Percentiles rank a stretch among this genome's conserved stretches.
Evolutionary conservation across 805 yeast species (phyloP).

Genomic region (Priceomyces melissophilus): DNA sequence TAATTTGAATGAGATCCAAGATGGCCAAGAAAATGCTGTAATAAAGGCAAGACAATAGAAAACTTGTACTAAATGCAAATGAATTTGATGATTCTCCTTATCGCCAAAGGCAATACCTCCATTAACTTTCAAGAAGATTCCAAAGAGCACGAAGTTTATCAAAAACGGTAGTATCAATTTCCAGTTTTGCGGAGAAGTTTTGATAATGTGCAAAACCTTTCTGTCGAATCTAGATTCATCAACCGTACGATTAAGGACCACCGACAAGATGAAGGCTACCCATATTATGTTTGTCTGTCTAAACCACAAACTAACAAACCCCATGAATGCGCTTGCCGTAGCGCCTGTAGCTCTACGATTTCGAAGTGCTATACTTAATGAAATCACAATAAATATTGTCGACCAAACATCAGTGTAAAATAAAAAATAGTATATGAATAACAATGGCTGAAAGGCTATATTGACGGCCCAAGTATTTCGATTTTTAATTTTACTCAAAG

Average conservation of each 20-base stretch:
- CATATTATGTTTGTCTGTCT: slow-evolving; percentile 93
- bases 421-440: slow-evolving; percentile 68
- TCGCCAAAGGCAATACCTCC: slow-evolving; percentile 92
- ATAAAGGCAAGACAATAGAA: slow-evolving; percentile 73
- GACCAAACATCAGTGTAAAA: slow-evolving; percentile 97
- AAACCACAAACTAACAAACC: slow-evolving; percentile 63
- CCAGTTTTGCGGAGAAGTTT: slow-evolving; percentile 16
- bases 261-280: slow-evolving; percentile 60
- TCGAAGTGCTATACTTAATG: slow-evolving; percentile 46
- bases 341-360: slow-evolving; percentile 22
- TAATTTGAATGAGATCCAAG: slow-evolving; percentile 55
- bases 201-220: slow-evolving; percentile 12
- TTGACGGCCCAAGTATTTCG: slow-evolving; percentile 23
- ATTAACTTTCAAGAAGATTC: slow-evolving; percentile 56
- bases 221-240: slow-evolving; percentile 14
- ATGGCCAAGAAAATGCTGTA: slow-evolving; percentile 64
- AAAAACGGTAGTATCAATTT: slow-evolving; percentile 46
- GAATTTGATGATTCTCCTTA: slow-evolving; percentile 73
- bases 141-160: slow-evolving; percentile 52
- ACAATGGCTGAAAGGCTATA: slow-evolving; percentile 57
- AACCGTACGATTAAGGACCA: slow-evolving; percentile 48
- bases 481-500: slow-evolving; percentile 21
- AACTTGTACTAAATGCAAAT: slow-evolving; percentile 73
- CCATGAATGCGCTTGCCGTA: slow-evolving; percentile 48
- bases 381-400: slow-evolving; percentile 58